A percentile compares a stretch with the other conserved stretches of the same genome.
phyloP scores from a whole-genome alignment of 495 filamentous ascomycete genomes.

The Penicillium argentinense region DNA sequence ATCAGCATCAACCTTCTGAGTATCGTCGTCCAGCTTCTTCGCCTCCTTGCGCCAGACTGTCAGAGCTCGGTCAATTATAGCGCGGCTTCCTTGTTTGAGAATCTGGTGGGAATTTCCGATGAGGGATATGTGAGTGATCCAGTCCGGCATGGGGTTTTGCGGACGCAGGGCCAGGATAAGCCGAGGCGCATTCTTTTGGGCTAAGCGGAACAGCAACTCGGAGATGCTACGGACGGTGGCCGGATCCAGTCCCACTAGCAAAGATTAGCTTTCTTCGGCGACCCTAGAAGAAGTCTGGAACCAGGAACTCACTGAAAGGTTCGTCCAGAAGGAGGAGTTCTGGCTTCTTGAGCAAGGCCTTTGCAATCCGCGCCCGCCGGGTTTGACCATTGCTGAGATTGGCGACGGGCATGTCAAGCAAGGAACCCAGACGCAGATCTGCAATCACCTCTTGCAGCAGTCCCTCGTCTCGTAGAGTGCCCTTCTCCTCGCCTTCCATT shows the following conservation, averaged over 20 bases:
- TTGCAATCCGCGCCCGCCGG: conserved; percentile 80
- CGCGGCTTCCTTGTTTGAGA: conserved; percentile 34
- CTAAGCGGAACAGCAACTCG: conserved; percentile 63
- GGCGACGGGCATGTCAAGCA: conserved; percentile 77
- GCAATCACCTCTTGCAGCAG: conserved; percentile 59
- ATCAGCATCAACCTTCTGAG: no score
- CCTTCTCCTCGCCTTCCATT: conserved; percentile 51
- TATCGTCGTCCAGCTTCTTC: no score
- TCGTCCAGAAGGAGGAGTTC: conserved; percentile 88
- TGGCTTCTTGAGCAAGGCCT: conserved; percentile 73
- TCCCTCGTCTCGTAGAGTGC: conserved; percentile 36
- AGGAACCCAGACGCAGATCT: conserved; percentile 61
- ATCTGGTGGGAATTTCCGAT: conserved; percentile 62
- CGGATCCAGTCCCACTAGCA: conserved; percentile 82
- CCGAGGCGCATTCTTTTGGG: conserved; percentile 61
- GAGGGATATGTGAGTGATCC: conserved; percentile 80
- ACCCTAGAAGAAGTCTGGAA: background rate
- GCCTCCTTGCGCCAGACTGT: conserved; percentile 32
- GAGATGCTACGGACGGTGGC: conserved; percentile 69
- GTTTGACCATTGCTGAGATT: conserved; percentile 94
- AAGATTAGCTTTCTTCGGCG: background rate
- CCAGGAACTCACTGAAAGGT: conserved; percentile 68
- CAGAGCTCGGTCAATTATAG: conserved; percentile 19
- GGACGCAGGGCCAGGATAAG: conserved; percentile 76
- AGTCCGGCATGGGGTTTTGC: conserved; percentile 82